A percentile compares a stretch with the other conserved stretches of the same genome.
Evolutionary conservation across 768 basidiomycete genomes (phyloP).

Genomic region (Boletus vinaceobasis): DNA sequence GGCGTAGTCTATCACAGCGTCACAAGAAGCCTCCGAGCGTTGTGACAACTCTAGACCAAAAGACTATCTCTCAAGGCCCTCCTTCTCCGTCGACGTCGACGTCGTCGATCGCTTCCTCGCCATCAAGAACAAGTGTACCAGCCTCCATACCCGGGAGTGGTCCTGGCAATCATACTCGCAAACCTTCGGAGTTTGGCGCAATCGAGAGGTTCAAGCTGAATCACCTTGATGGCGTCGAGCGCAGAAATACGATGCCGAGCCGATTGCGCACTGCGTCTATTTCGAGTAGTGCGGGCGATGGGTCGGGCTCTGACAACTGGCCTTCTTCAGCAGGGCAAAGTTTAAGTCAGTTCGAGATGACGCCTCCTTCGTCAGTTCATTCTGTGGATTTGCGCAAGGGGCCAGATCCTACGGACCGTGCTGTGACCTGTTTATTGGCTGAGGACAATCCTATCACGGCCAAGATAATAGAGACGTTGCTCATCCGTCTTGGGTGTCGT

Average conservation of each 20-base stretch:
- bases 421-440: conserved; percentile 91
- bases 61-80: conserved; percentile 64
- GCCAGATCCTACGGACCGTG: conserved; percentile 76
- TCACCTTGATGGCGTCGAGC: conserved; percentile 71
- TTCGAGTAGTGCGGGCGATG: conserved; percentile 77
- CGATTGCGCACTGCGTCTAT: conserved; percentile 84
- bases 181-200: conserved; percentile 87
- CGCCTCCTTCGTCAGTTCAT: conserved; percentile 81
- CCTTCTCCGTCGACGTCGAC: conserved; percentile 91
- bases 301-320: conserved; percentile 76
- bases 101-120: conserved; percentile 87
- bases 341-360: conserved; percentile 52
- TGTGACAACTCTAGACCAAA: conserved; percentile 65
- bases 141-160: conserved; percentile 69
- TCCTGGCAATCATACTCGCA: conserved; percentile 60
- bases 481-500: conserved; percentile 91
- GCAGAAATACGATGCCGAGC: conserved; percentile 84
- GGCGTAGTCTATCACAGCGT: conserved; percentile 78
- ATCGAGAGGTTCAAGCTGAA: conserved; percentile 86
- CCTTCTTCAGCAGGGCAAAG: conserved; percentile 52
- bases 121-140: conserved; percentile 69
- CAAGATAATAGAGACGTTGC: conserved; percentile 93
- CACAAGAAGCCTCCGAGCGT: conserved; percentile 79
- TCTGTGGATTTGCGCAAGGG: conserved; percentile 77
- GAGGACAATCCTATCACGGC: conserved; percentile 98